These are phyloP conservation scores for Vitellaria paradoxa DNA, from an alignment of 179 eudicot species.

Conservation along the genomic window DNA sequence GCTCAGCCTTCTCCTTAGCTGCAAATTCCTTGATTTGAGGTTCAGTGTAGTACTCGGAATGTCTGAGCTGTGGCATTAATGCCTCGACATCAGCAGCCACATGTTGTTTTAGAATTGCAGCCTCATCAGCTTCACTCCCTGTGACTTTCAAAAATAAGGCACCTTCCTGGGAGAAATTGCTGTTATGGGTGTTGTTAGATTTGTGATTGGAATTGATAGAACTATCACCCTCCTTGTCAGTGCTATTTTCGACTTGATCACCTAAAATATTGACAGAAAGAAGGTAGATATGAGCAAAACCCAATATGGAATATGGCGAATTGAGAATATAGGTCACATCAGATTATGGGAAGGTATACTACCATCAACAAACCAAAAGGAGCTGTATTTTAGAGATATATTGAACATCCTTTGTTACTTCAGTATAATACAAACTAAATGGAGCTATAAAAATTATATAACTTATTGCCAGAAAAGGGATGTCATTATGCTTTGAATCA, in stretches of 20 bases:
- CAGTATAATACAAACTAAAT: not conserved
- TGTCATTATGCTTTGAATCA: not conserved
- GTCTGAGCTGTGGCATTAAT: conserved; percentile 54
- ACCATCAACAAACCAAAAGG: not conserved
- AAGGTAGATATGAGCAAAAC: not conserved
- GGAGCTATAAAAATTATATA: not conserved
- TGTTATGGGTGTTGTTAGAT: conserved; percentile 3
- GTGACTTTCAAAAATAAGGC: not conserved
- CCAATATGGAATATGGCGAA: not conserved
- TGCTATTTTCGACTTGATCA: conserved; percentile 12
- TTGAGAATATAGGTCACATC: not conserved
- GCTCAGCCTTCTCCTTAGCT: conserved; percentile 45
- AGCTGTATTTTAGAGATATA: not conserved
- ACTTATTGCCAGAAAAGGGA: not conserved
- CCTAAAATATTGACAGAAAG: conserved; percentile 14
- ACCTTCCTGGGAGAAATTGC: conserved; percentile 15
- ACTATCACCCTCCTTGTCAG: conserved; percentile 18
- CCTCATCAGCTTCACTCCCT: not conserved
- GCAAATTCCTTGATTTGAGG: conserved; percentile 54
- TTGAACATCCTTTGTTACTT: not conserved
- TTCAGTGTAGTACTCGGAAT: conserved; percentile 60
- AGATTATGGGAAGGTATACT: not conserved
- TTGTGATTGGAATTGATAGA: conserved; percentile 25
- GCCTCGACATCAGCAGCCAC: conserved; percentile 12
- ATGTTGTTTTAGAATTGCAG: not conserved